phyloP scores from a whole-genome alignment of 371 early-diverging fungal species.

The Blakeslea trispora region DNA sequence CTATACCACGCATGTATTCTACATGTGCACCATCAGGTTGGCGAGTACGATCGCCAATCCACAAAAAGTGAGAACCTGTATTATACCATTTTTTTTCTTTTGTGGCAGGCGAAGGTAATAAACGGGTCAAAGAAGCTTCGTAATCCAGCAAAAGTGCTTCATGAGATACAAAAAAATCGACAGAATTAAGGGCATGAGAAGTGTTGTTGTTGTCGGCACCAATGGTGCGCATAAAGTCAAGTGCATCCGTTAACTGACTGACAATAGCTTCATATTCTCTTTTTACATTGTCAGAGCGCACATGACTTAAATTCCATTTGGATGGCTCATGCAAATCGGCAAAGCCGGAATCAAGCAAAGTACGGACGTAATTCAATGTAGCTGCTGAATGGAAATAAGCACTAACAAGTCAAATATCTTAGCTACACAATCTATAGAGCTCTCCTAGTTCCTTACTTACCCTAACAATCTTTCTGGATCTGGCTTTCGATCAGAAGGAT shows the following conservation, averaged over 20 bases:
- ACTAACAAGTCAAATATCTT: conserved; percentile 31
- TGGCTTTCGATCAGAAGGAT: conserved; percentile 84
- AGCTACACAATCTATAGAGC: neutral
- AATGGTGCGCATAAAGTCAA: conserved; percentile 92
- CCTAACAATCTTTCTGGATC: conserved; percentile 91
- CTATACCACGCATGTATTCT: conserved; percentile 94
- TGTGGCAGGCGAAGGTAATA: conserved; percentile 46
- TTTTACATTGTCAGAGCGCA: conserved; percentile 77
- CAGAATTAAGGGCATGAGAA: conserved; percentile 53
- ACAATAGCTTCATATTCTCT: conserved; percentile 90
- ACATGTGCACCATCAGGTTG: conserved; percentile 95
- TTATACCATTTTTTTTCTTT: conserved; percentile 56
- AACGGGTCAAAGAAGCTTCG: conserved; percentile 82
- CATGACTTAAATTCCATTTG: conserved; percentile 90
- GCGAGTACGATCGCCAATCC: conserved; percentile 98
- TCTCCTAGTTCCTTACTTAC: conserved; percentile 31
- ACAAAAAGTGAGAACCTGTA: conserved; percentile 90
- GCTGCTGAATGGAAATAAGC: conserved; percentile 98
- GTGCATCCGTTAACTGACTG: conserved; percentile 78
- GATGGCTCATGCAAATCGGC: conserved; percentile 90
- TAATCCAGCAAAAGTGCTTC: conserved; percentile 94
- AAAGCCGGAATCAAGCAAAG: conserved; percentile 79
- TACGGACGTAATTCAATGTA: conserved; percentile 92
- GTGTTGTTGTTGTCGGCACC: conserved; percentile 68
- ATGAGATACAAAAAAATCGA: conserved; percentile 94